Conservation (phyloP, 208 protist species). For the Acanthamoeba royreba region DNA sequence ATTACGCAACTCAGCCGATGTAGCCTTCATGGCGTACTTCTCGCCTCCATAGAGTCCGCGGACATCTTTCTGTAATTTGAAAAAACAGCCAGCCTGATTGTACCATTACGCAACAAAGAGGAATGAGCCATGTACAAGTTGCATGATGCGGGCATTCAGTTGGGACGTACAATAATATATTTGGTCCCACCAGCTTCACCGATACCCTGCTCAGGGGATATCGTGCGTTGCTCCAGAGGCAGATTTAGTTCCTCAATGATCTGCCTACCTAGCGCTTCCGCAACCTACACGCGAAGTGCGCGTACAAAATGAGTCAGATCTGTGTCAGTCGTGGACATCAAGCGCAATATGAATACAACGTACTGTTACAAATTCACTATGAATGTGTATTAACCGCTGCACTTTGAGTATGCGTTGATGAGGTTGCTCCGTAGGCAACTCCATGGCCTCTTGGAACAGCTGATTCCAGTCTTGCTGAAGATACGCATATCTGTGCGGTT, state of each 20-base stretch:
- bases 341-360: not conserved
- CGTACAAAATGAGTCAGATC: not conserved
- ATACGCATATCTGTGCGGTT: not conserved
- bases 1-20: not conserved
- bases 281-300: not conserved
- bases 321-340: too few relatives aligned
- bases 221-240: not conserved
- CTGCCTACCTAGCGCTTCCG: not conserved
- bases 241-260: constrained; percentile 40
- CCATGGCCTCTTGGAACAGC: constrained; percentile 5
- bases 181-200: constrained; percentile 25
- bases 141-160: not conserved
- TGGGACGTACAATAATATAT: not conserved
- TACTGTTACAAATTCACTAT: not conserved
- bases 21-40: constrained; percentile 18
- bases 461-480: not conserved
- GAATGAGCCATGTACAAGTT: not conserved
- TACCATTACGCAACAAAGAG: not conserved
- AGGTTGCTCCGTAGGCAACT: not conserved
- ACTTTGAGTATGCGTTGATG: not conserved
- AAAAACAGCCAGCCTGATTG: constrained; percentile 21
- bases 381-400: not conserved
- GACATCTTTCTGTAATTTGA: constrained; percentile 22
- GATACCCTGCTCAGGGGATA: not conserved
- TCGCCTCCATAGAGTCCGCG: constrained; percentile 8